These are phyloP conservation scores for Paradendryphiella salina DNA, from an alignment of 2,329 filamentous ascomycete genomes.

Conservation along the genomic window DNA sequence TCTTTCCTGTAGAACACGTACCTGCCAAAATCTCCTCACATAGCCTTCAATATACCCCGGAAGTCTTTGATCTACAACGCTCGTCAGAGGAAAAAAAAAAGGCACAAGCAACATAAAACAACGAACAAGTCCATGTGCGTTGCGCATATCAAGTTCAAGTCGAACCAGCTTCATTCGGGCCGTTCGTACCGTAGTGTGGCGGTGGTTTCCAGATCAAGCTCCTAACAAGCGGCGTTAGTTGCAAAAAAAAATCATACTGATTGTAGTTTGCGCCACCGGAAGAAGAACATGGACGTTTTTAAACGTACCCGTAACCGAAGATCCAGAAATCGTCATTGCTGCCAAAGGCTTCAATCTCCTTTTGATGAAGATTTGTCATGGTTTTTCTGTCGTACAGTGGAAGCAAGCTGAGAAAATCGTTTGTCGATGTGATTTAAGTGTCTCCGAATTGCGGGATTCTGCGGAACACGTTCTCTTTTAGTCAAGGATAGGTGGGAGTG, in stretches of 20 bases:
- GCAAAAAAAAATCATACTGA: not conserved
- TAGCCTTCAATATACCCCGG: conserved; percentile 93
- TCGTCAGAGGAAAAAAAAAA: conserved; percentile 43
- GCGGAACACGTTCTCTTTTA: no score
- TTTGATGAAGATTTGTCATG: conserved; percentile 34
- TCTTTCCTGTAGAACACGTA: conserved; percentile 60
- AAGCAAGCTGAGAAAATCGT: not conserved
- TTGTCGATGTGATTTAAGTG: not conserved
- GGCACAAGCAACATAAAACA: not conserved
- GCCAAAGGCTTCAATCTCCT: conserved; percentile 41
- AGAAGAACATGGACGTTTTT: not conserved
- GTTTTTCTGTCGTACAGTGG: no score
- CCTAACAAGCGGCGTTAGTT: conserved; percentile 53
- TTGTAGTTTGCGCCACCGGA: not conserved
- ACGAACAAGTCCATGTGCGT: not conserved
- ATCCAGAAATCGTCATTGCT: conserved; percentile 79
- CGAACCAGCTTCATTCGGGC: not conserved
- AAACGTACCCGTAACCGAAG: conserved; percentile 86
- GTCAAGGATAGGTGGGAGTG: no score
- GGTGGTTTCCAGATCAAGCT: conserved; percentile 98
- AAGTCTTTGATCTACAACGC: conserved; percentile 77
- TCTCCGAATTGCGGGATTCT: no score
- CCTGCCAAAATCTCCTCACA: conserved; percentile 97
- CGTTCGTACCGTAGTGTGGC: conserved; percentile 78
- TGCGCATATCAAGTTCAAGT: not conserved